Evolutionary conservation across 129 eudicot genomes (phyloP), one percentile per base, ranked within the genome.

Genomic region (Pittosporum tobira): DNA sequence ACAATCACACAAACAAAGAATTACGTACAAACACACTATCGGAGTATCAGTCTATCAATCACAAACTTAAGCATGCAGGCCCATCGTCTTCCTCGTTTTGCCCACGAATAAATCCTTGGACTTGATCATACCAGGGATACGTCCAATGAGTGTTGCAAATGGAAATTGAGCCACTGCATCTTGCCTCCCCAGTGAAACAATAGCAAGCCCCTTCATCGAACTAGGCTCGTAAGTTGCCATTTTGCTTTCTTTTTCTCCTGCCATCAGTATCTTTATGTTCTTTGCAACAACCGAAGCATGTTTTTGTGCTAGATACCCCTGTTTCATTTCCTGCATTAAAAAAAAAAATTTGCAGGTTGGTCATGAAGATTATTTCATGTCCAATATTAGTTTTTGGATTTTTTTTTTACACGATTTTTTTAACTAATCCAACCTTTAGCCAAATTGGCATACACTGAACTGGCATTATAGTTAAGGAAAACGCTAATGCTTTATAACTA

Each of bases 41-140:
- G 36, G 7, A 8, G 2, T 8, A 34, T n/a, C n/a, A n/a, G n/a
- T n/a, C 1, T 34, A 8, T 11, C 9, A 34, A 4, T 34, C 10
- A 6, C 40, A 34, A 34, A 34, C 40, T 34, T 34, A 54, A 9
- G 95, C 73, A 38, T 84, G 67, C 63, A 88, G 74, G 48, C 87
- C 96, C 66, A 84, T 38, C 22, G 66, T 65, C 57, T 81, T 84
- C 74, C 94, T 79, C 26, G 86, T 79, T 68, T 74, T 88, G 40
- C 96, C 96, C 5, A 88, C 85, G 57, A 53, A 81, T 44, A 88
- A 59, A 69, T 88, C 96, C 67, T 79, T 88, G 22, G 96, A 84
- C 62, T 88, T 88, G 64, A 88, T 76, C 54, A 80, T 68, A 12
- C 94, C 96, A 2, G 96, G 94, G 54, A 81, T 36, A 12, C 78